Evolutionary conservation across 2,329 filamentous ascomycete species (phyloP), one percentile per base, ranked within the genome.

Genomic region (Ustilaginoidea virens): DNA sequence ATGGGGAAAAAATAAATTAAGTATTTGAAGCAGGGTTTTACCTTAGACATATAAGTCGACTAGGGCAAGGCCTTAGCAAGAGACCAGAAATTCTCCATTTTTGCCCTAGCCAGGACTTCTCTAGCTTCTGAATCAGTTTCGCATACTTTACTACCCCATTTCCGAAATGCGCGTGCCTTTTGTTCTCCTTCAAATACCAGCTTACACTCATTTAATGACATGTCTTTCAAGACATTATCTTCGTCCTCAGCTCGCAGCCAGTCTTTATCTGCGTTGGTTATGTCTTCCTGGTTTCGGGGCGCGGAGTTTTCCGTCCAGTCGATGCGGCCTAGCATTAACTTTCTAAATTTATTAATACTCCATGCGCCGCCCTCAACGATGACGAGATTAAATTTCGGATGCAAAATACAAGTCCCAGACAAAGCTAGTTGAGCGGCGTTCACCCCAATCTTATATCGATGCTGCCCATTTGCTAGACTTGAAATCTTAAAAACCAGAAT

Each of bases 81-180:
- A 7, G 78, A 78, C 90, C 90, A 98, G 46, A 98, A 87, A 44
- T 79, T 92, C 43, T 96, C 87, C 68, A 96, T 80, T 61, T 92
- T 94, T 5, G 74, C 72, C 40, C 83, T 69, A 9, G 73, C 59
- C 36, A 98, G 55, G 14, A 76, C 66, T 41, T 93, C 83, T 48
- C 81, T 78, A 5, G 87, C 90, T 47, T 92, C 80, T 8, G 75
- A 69, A 49, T 98, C 90, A 2, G 81, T 87, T 55, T 96, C 90
- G 52, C 85, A 93, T n/a, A 90, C 74, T 48, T 82, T 79, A 37
- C 76, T 85, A 3, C 79, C 68, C 81, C 87, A 96, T 47, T 83
- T 86, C 39, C 80, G 74, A 50, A 96, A 98, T 0, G 65, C 71
- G 28, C 81, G 68, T 18, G 68, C 61, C 51, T 87, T 90, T 48